Evolutionary conservation across 1,284 basidiomycete genomes (phyloP).

Genomic region (Omphalotus olearius): DNA sequence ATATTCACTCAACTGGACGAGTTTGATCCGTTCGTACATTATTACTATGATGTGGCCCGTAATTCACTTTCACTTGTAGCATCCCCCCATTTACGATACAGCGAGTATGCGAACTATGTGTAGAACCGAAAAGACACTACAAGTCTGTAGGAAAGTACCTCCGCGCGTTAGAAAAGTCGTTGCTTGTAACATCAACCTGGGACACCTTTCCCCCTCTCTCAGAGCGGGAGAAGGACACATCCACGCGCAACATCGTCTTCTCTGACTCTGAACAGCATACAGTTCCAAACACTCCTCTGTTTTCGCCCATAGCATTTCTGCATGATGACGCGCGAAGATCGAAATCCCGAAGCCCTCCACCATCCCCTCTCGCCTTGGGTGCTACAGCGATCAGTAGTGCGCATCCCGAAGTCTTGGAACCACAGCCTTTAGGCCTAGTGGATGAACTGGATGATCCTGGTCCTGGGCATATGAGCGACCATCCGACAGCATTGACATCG

Average conservation of each 20-base stretch:
- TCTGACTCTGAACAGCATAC: conserved; percentile 42
- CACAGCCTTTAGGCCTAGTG: conserved; percentile 64
- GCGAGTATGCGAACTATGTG: conserved; percentile 82
- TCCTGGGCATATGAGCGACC: conserved; percentile 77
- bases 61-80: conserved; percentile 25
- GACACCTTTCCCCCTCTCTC: conserved; percentile 61
- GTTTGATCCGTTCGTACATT: conserved; percentile 65
- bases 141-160: conserved; percentile 84
- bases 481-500: conserved; percentile 63
- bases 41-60: conserved; percentile 1
- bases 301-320: conserved; percentile 81
- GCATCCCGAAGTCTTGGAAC: conserved; percentile 33
- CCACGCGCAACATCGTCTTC: conserved; percentile 36
- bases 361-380: conserved; percentile 60
- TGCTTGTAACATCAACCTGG: conserved; percentile 83
- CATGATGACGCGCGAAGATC: conserved; percentile 74
- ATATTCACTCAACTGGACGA: conserved; percentile 69
- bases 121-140: conserved; percentile 72
- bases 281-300: conserved; percentile 70
- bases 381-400: conserved; percentile 25
- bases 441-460: conserved; percentile 80
- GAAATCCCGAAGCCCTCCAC: conserved; percentile 70
- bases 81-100: conserved; percentile 91
- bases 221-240: conserved; percentile 35
- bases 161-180: conserved; percentile 81